These are phyloP conservation scores for Colletotrichum graminicola DNA, from an alignment of 2,329 filamentous ascomycete species.

Conservation along the genomic window DNA sequence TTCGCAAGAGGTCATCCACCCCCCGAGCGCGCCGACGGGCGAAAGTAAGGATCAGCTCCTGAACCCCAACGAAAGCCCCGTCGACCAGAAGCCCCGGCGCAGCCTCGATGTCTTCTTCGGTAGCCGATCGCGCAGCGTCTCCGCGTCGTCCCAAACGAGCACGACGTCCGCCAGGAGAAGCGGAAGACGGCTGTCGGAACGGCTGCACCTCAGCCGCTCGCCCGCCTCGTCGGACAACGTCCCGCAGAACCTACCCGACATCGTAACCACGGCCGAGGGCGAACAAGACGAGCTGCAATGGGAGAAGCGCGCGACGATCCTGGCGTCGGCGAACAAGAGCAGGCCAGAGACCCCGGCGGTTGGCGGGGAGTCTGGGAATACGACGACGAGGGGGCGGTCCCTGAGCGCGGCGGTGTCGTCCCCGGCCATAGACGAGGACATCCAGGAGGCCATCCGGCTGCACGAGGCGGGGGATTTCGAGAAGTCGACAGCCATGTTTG, in stretches of 20 bases:
- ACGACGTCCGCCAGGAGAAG: slow-evolving; percentile 48
- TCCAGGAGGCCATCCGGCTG: slow-evolving; percentile 94
- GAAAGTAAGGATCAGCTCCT: slow-evolving; percentile 46
- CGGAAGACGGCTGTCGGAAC: slow-evolving; percentile 71
- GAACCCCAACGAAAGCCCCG: slow-evolving; percentile 43
- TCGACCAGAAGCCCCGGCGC: slow-evolving; percentile 53
- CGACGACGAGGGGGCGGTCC: slow-evolving; percentile 38
- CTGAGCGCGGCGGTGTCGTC: slow-evolving; percentile 56
- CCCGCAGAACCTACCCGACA: slow-evolving; percentile 83
- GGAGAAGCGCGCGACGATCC: slow-evolving; percentile 93
- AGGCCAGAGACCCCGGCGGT: slow-evolving; percentile 55
- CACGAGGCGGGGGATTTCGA: slow-evolving; percentile 88
- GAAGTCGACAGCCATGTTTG: slow-evolving; percentile 87
- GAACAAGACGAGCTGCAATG: slow-evolving; percentile 77
- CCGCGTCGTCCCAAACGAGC: slow-evolving; percentile 58
- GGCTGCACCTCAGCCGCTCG: slow-evolving; percentile 74
- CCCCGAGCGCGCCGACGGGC: slow-evolving; percentile 61
- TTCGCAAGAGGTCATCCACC: slow-evolving; percentile 81
- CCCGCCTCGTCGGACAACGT: slow-evolving; percentile 78
- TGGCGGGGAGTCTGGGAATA: slow-evolving; percentile 21
- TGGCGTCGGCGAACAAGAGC: slow-evolving; percentile 75
- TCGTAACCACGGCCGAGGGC: slow-evolving; percentile 63
- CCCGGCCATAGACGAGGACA: slow-evolving; percentile 74
- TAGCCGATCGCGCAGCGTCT: slow-evolving; percentile 62
- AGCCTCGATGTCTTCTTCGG: slow-evolving; percentile 61